These are phyloP conservation scores for Dinochytrium kinnereticum DNA, from an alignment of 371 early-diverging fungal species.

Conservation along the genomic window DNA sequence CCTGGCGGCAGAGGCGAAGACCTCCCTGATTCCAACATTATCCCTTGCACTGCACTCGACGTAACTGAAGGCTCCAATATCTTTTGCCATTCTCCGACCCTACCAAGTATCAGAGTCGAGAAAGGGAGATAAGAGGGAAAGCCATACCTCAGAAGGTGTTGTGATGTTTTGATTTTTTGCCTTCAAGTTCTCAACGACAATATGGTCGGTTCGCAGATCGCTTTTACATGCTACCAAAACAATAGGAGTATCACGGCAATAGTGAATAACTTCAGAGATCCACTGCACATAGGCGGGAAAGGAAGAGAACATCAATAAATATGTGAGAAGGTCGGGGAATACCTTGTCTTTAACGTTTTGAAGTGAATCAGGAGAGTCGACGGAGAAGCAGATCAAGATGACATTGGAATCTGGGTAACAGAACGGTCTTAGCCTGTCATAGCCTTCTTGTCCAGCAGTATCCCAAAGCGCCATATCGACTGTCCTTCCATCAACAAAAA, in stretches of 20 bases:
- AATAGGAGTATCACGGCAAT: conserved; percentile 86
- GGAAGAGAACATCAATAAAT: background rate
- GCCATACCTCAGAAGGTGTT: conserved; percentile 68
- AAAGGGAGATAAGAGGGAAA: background rate
- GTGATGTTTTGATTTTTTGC: conserved; percentile 83
- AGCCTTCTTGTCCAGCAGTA: conserved; percentile 96
- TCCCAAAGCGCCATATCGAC: conserved; percentile 90
- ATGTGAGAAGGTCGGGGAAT: background rate
- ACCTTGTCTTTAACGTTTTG: conserved; percentile 81
- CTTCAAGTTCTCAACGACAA: conserved; percentile 75
- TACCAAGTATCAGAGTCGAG: conserved; percentile 15
- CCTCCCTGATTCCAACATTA: conserved; percentile 90
- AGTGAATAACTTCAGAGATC: conserved; percentile 93
- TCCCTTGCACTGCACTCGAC: conserved; percentile 94
- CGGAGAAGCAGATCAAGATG: conserved; percentile 76
- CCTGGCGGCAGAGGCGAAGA: conserved; percentile 58
- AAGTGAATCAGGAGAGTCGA: conserved; percentile 84
- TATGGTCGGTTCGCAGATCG: conserved; percentile 88
- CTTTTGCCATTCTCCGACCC: conserved; percentile 74
- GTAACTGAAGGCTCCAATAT: conserved; percentile 88
- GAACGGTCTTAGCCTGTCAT: conserved; percentile 91
- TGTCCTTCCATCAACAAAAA: conserved; percentile 58
- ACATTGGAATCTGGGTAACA: conserved; percentile 97
- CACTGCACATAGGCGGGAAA: conserved; percentile 57
- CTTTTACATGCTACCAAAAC: conserved; percentile 89